phyloP scores from a whole-genome alignment of 2,329 filamentous ascomycete genomes.

The Lecanicillium sp. region DNA sequence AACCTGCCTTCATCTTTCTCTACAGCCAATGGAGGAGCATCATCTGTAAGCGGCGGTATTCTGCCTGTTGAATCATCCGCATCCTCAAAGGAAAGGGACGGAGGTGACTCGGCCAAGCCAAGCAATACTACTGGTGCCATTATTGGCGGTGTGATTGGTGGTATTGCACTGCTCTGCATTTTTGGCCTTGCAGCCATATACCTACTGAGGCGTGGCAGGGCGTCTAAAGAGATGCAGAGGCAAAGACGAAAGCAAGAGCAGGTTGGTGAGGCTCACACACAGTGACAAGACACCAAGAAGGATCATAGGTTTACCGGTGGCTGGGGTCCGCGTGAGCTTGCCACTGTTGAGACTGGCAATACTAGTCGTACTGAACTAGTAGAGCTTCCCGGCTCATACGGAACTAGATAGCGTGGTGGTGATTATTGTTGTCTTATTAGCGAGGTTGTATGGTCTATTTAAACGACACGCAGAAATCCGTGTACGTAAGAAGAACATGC shows the following conservation, averaged over 20 bases:
- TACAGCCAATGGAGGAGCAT: too few relatives aligned
- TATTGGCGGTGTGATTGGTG: constrained; percentile 25
- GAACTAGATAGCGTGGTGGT: too few relatives aligned
- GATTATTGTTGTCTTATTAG: too few relatives aligned
- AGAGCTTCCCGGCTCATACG: constrained; percentile 2
- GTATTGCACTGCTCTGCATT: constrained; percentile 24
- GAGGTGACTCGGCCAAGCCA: not conserved
- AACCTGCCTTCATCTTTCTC: too few relatives aligned
- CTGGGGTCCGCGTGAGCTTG: constrained; percentile 2
- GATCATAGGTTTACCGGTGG: constrained; percentile 1
- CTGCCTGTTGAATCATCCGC: not conserved
- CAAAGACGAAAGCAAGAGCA: not conserved
- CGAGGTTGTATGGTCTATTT: too few relatives aligned
- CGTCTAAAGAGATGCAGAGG: not conserved
- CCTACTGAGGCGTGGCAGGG: constrained; percentile 6
- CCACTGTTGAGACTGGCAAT: too few relatives aligned
- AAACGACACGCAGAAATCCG: too few relatives aligned
- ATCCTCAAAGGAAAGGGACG: not conserved
- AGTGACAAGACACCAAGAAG: not conserved
- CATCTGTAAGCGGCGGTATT: too few relatives aligned
- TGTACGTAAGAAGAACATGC: too few relatives aligned
- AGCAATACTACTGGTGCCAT: constrained; percentile 22
- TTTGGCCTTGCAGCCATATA: constrained; percentile 15
- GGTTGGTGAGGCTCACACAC: not conserved
- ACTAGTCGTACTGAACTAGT: not conserved